Evolutionary conservation across 1,284 basidiomycete species (phyloP), one percentile per base, ranked within the genome.

Genomic region (Cystobasidium pallidum): DNA sequence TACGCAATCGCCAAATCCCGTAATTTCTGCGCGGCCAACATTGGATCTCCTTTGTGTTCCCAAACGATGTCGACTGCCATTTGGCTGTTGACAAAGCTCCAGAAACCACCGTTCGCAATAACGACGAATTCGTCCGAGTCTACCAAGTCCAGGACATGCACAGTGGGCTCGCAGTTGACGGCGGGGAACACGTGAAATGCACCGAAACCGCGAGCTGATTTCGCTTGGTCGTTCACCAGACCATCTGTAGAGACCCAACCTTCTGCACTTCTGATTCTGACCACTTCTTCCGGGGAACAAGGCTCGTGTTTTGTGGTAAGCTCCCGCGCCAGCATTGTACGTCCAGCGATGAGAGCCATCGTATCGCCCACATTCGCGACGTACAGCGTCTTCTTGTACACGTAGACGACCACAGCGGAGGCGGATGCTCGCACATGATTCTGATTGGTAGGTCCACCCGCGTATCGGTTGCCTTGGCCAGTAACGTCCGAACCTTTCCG

Each of bases 1-100:
- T 98, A 98, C 78, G 92, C 93, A 79, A 99, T 91, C 11, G 96
- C 94, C 77, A 97, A 91, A 81, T 99, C 96, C 67, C 96, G 87
- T 65, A 99, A 83, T 83, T 97, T 98, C 83, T 97, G 94, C 0
- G 95, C 92, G 2, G 96, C 95, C 77, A 94, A 88, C 93, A 97
- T 97, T 0, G 94, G 93, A 80, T 98, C 92, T 19, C 86, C 86
- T 32, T 87, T 83, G 79, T 92, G 91, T 10, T 88, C 88, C 28
- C 95, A 87, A 1, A 94, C 95, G 75, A 99, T 94, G 79, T 99
- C 95, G 62, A 99, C 93, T 0, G 96, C 96, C 0, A 92, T 95
- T 81, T 98, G 94, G 81, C 92, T 93, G 8, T 92, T 91, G 75
- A 98, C 90, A 77, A 88, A 91, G 78, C 95, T 91, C 96, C 96